phyloP scores from a whole-genome alignment of 192 early-diverging fungal species.

The Allomyces macrogynus region DNA sequence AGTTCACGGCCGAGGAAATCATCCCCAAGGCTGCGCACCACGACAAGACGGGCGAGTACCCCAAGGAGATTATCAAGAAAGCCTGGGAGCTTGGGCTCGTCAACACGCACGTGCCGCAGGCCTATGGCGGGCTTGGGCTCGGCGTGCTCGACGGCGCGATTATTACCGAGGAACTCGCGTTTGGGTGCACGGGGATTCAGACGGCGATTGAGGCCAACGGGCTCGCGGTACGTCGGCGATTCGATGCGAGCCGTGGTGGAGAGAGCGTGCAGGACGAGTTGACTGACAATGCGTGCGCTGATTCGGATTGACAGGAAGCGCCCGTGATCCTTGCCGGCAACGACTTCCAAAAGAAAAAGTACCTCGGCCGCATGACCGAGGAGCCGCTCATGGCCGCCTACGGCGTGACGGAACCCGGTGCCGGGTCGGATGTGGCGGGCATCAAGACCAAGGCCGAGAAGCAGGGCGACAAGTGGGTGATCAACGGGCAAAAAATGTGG shows the following conservation, averaged over 20 bases:
- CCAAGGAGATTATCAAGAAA: slow-evolving; percentile 56
- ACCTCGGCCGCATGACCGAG: slow-evolving; percentile 89
- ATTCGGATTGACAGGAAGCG: slow-evolving; percentile 28
- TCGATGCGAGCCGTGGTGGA: not conserved
- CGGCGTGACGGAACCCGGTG: slow-evolving; percentile 64
- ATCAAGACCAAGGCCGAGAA: slow-evolving; percentile 45
- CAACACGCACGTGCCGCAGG: slow-evolving; percentile 71
- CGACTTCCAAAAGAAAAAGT: slow-evolving; percentile 85
- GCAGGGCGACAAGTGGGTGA: slow-evolving; percentile 57
- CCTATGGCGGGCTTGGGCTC: slow-evolving; percentile 70
- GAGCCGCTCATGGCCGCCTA: slow-evolving; percentile 90
- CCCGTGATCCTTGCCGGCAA: slow-evolving; percentile 73
- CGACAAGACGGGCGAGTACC: slow-evolving; percentile 86
- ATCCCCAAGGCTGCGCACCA: slow-evolving; percentile 81
- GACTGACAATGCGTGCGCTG: not conserved
- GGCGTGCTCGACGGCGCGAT: slow-evolving; percentile 72
- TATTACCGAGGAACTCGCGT: slow-evolving; percentile 79
- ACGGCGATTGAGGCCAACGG: slow-evolving; percentile 95
- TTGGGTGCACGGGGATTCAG: slow-evolving; percentile 85
- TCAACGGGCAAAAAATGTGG: slow-evolving; percentile 92
- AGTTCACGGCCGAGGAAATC: slow-evolving; percentile 74
- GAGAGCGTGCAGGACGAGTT: not conserved
- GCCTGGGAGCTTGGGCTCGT: slow-evolving; percentile 85
- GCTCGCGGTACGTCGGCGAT: slow-evolving; percentile 37
- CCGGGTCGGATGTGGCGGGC: slow-evolving; percentile 57